Base-by-base conservation (phyloP, 2,329 filamentous ascomycete genomes). In the Colletotrichum gigasporum region DNA sequence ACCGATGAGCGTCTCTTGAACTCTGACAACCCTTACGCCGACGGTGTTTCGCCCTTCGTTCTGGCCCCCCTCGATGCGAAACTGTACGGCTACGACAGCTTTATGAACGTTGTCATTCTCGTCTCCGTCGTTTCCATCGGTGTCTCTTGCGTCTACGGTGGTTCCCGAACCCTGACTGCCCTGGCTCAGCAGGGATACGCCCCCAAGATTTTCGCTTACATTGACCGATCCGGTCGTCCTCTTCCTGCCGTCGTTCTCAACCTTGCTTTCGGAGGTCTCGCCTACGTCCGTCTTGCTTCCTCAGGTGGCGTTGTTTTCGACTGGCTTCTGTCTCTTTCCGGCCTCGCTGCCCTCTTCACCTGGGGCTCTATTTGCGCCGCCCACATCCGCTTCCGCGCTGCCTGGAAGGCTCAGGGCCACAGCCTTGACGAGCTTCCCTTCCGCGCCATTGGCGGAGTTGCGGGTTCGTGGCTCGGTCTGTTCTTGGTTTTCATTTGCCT, bases 371-470 rank as follows among this genome's bases (percentile, higher is more conserved):
- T 91, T 69, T 90, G 87, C 72, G 73, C 88, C 16, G 83, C 86
- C 1, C 88, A 91, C 70, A 89, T 91, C 69, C 87, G 88, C n/a
- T 91, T 90, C 83, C 87, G 89, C 35, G 67, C 71, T 4, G 89
- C 87, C 0, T 91, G 88, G 88, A 74, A 73, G 20, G 71, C 76
- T 14, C 82, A 89, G 59, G 87, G 87, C 22, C 87, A 85, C 69
- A 82, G 79, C 2, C 73, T 90, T 4, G 86, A 90, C n/a, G 87
- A 90, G 71, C 83, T 92, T 4, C 86, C 89, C 1, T 92, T 89
- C 79, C 76, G 77, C 37, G 86, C 88, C 16, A 77, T 83, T 50
- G 82, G 85, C 47, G 90, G 90, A 59, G 79, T 90, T 7, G 78
- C 74, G 2, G 90, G 90, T 18, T 91, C 88, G 0, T 91, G 81